Conservation (phyloP, 805 yeast genomes). For the Sugiyamaella americana region DNA sequence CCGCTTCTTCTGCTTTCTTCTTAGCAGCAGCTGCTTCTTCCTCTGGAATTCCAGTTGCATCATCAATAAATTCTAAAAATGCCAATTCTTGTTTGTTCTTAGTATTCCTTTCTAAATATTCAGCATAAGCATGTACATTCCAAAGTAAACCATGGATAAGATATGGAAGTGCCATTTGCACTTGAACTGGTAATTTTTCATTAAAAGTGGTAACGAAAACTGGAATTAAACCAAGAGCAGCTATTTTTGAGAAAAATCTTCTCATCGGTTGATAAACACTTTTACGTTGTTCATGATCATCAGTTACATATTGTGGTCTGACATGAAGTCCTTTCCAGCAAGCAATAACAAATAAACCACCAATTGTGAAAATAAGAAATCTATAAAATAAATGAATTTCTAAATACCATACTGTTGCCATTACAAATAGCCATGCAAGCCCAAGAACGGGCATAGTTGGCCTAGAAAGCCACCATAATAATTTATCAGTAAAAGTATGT, state of each 20-base stretch:
- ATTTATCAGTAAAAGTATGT: not conserved
- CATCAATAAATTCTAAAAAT: constrained; percentile 5
- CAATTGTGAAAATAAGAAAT: not conserved
- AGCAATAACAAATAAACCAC: constrained; percentile 1
- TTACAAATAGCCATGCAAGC: constrained; percentile 6
- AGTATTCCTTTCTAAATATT: constrained; percentile 2
- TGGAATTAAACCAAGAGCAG: constrained; percentile 11
- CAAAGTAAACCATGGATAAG: constrained; percentile 9
- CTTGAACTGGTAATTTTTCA: constrained; percentile 1
- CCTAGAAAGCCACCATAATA: constrained; percentile 4
- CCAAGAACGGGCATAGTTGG: constrained; percentile 8
- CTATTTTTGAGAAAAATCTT: constrained; percentile 7
- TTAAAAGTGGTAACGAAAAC: constrained; percentile 2
- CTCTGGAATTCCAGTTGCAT: constrained; percentile 6
- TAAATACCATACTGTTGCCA: not conserved
- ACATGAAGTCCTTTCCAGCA: constrained; percentile 3
- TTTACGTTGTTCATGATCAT: constrained; percentile 3
- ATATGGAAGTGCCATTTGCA: constrained; percentile 1
- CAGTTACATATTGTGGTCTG: constrained; percentile 7
- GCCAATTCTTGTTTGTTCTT: constrained; percentile 6
- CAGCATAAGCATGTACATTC: constrained; percentile 10
- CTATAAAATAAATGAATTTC: not conserved
- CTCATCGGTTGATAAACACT: constrained; percentile 4
- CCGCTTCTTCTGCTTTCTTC: not conserved
- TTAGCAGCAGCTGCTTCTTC: constrained; percentile 1